Base-by-base conservation (phyloP, 768 basidiomycete species). In the Serpula lacrymans region DNA sequence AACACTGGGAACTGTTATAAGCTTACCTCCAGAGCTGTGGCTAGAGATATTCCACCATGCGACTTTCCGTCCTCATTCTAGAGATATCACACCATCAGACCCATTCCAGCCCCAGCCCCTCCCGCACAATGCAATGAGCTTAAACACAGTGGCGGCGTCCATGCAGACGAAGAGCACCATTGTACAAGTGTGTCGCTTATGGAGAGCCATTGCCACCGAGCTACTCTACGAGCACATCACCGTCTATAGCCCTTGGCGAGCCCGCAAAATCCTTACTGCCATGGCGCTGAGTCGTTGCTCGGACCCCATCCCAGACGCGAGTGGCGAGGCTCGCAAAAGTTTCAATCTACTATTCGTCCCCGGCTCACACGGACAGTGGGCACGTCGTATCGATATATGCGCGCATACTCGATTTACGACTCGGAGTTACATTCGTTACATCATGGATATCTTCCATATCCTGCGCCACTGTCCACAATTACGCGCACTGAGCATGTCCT, bases 1-100 rank as follows among this genome's bases (percentile, higher is more conserved):
- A n/a, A n/a, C n/a, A n/a, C n/a, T n/a, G n/a, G n/a, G n/a, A n/a
- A n/a, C n/a, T n/a, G n/a, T n/a, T n/a, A n/a, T n/a, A n/a, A n/a
- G n/a, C n/a, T n/a, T 76, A n/a, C 73, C 75, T 6, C 59, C 66
- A 13, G 75, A 79, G 44, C 51, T 79, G 27, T 75, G 74, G 71
- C 61, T 75, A 14, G 75, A 77, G 46, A 79, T 79, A 26, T 77
- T 79, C 54, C 68, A 74, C 41, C 76, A 74, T 51, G 70, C 74
- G 5, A 77, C 75, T 12, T 69, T 74, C 51, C 60, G 73, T 36
- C 69, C 72, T 45, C 60, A 58, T 6, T 57, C 70, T 31, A 60
- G 64, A 32, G 65, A 70, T 23, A 61, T 78, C 46, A 60, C 59
- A 16, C 71, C 72, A 7, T 49, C 70, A 35, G 67, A 77, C 53